These are phyloP conservation scores for Ophiosphaerella narmari DNA, from an alignment of 2,329 filamentous ascomycete species.

Conservation along the genomic window DNA sequence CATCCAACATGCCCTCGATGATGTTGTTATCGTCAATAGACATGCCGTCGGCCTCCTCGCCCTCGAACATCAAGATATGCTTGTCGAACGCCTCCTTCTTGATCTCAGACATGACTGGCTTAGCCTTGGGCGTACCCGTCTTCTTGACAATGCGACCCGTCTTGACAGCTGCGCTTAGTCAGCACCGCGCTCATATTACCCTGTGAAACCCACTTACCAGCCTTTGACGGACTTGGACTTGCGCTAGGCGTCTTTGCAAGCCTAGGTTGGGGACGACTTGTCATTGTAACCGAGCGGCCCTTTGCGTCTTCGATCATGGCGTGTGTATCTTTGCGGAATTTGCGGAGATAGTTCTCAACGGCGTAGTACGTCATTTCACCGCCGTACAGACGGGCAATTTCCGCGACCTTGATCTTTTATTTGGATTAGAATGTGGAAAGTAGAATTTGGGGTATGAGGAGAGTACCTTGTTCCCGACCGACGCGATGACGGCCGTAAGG, in stretches of 20 bases:
- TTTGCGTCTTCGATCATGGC: constrained; percentile 30
- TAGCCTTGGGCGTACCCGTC: constrained; percentile 4
- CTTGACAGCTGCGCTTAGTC: constrained; percentile 15
- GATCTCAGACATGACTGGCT: neutral
- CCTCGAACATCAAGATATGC: too few species aligned
- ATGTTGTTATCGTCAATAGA: neutral
- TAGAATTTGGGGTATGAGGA: neutral
- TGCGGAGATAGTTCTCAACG: constrained; percentile 53
- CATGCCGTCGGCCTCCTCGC: too few species aligned
- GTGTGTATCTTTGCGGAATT: constrained; percentile 49
- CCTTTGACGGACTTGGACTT: constrained; percentile 8
- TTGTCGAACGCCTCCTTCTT: neutral
- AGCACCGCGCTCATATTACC: neutral
- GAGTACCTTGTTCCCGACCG: constrained; percentile 36
- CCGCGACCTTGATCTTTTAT: constrained; percentile 53
- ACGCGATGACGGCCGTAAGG: constrained; percentile 48
- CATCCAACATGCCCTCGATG: constrained; percentile 11
- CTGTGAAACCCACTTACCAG: constrained; percentile 9
- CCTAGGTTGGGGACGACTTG: neutral
- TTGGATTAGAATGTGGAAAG: constrained; percentile 3
- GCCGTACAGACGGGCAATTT: constrained; percentile 53
- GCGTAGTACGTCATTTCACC: constrained; percentile 54
- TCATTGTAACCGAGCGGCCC: neutral
- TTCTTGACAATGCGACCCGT: constrained; percentile 26
- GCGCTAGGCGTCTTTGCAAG: neutral